Base-by-base conservation (phyloP, 768 basidiomycete genomes). In the Tephrocybe sp. region DNA sequence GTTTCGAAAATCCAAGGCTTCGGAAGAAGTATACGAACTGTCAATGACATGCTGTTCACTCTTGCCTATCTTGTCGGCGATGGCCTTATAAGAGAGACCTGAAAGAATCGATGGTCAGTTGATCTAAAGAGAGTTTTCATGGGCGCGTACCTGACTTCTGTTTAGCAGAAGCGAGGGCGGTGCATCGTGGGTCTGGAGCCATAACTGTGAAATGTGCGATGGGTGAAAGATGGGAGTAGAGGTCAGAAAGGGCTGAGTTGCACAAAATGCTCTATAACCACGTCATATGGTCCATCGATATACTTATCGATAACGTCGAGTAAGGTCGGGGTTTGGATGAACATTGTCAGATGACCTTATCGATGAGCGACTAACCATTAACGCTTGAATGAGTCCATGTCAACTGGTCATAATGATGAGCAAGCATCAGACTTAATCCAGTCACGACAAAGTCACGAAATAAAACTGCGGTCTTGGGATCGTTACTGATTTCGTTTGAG, bases 121-220 rank as follows among this genome's bases (percentile, higher is more conserved):
- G 35, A 34, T 16, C 9, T 13, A 27, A 24, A 31, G 40, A 15
- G 5, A 27, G n/a, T 8, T 7, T 13, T 40, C 9, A 13, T n/a
- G 18, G 19, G 4, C 38, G 52, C 65, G n/a, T 49, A 86, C 86
- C 79, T 54, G 73, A 69, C 58, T 60, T 68, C 1, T 58, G 44
- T 69, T 79, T 72, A 11, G 84, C 85, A 24, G 67, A 68, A 55
- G 69, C 70, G 57, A 89, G 70, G 39, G 84, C 84, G 57, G 73
- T 57, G 66, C 87, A 88, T 61, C 74, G 76, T 9, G 78, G 78
- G 67, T 75, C 70, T 40, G 56, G 54, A 40, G 59, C 59, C 59
- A 60, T 60, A n/a, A 8, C 6, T 42, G 15, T 28, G 43, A 22
- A 25, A 34, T 24, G 38, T 19, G 26, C 22, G 44, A 18, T 44